Conservation (phyloP, 345 rosid genomes). For the Sisymbrium altissimum region DNA sequence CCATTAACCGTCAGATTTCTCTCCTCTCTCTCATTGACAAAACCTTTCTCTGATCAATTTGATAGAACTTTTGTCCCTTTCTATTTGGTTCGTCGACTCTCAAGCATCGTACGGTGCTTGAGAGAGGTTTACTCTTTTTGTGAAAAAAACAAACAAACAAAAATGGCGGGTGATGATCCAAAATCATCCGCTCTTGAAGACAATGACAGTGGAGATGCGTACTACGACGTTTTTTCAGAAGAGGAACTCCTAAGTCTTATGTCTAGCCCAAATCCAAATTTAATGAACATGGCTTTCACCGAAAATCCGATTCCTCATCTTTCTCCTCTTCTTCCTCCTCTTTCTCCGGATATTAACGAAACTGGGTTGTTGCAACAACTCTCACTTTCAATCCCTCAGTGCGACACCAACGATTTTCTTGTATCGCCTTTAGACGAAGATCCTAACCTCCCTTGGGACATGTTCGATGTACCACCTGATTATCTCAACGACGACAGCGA, state of each 20-base stretch:
- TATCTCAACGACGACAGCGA: background rate
- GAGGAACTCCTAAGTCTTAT: background rate
- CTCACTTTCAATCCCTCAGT: background rate
- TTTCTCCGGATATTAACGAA: background rate
- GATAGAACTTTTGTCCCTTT: background rate
- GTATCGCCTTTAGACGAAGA: background rate
- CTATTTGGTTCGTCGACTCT: slow-evolving; percentile 31
- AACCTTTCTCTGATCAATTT: background rate
- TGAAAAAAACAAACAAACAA: background rate
- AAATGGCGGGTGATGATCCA: slow-evolving; percentile 18
- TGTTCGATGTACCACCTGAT: background rate
- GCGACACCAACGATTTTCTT: background rate
- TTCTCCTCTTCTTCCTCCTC: background rate
- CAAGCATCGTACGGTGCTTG: slow-evolving; percentile 28
- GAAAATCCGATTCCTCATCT: background rate
- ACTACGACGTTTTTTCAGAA: background rate
- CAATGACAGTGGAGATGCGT: background rate
- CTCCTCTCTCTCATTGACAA: slow-evolving; percentile 1
- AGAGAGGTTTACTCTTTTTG: slow-evolving; percentile 3
- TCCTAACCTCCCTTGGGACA: background rate
- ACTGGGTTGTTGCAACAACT: background rate
- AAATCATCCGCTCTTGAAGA: background rate
- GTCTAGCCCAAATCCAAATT: background rate
- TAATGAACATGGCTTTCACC: background rate
- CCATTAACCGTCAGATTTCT: slow-evolving; percentile 17